A percentile compares a stretch with the other conserved stretches of the same genome.
phyloP scores from a whole-genome alignment of 2,329 filamentous ascomycete genomes.

The Tolypocladium sp. region DNA sequence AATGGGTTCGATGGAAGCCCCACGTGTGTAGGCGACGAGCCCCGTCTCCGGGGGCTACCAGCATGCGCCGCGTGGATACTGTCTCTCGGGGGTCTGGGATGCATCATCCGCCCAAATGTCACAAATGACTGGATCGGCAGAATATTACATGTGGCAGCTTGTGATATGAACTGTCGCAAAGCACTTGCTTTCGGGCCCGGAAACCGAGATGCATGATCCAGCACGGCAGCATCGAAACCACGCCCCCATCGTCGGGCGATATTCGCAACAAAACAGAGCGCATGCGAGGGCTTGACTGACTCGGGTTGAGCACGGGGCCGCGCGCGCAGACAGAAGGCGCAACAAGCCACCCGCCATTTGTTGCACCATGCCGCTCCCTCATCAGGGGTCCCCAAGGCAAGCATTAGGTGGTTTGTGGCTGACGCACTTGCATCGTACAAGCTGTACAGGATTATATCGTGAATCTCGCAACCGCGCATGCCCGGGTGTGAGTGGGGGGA shows the following conservation, averaged over 20 bases:
- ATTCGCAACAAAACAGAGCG: not conserved
- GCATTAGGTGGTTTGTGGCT: not conserved
- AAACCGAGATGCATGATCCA: not conserved
- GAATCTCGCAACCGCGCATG: not conserved
- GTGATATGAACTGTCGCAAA: not conserved
- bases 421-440: not conserved
- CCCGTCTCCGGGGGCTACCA: not conserved
- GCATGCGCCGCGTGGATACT: not conserved
- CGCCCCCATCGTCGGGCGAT: not conserved
- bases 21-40: not conserved
- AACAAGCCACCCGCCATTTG: not conserved
- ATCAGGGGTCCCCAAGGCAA: not conserved
- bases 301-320: not conserved
- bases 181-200: not conserved
- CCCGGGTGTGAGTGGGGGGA: not conserved
- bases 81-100: not conserved
- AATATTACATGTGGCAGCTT: not conserved
- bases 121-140: not conserved
- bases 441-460: not conserved
- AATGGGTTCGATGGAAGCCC: not conserved
- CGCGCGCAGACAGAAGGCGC: not conserved
- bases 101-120: not conserved
- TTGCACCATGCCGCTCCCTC: not conserved
- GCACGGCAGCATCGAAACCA: not conserved
- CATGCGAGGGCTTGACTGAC: not conserved